A percentile compares a stretch with the other conserved stretches of the same genome.
These are phyloP conservation scores for Fusarium sp. DNA, from an alignment of 2,329 filamentous ascomycete genomes.

Conservation along the genomic window DNA sequence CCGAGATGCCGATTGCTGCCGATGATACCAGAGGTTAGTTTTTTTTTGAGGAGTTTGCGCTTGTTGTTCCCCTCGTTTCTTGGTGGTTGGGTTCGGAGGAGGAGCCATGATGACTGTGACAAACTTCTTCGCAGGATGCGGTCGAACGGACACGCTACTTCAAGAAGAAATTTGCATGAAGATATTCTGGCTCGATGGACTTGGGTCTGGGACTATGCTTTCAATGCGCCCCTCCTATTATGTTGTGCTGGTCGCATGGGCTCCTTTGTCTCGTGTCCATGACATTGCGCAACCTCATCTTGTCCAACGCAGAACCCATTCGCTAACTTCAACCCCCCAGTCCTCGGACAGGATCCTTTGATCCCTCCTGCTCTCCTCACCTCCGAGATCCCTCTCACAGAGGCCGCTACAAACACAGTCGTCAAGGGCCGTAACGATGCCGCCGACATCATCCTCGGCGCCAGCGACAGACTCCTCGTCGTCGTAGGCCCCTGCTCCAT, in stretches of 20 bases:
- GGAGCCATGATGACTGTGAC: conserved; percentile 20
- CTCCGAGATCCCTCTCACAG: conserved; percentile 79
- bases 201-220: not conserved
- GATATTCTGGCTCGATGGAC: not conserved
- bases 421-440: conserved; percentile 73
- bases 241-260: not conserved
- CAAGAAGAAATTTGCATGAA: not conserved
- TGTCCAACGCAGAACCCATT: not conserved
- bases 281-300: not conserved
- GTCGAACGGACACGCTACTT: not conserved
- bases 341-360: conserved; percentile 91
- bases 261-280: not conserved
- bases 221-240: not conserved
- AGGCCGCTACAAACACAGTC: conserved; percentile 70
- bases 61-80: not conserved
- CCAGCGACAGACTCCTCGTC: conserved; percentile 87
- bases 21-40: conserved; percentile 57
- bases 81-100: not conserved
- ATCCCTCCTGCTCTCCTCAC: conserved; percentile 88
- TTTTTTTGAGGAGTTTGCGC: conserved; percentile 13
- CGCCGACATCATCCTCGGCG: conserved; percentile 77
- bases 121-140: not conserved
- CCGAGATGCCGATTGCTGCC: conserved; percentile 53
- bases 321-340: conserved; percentile 56
- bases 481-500: conserved; percentile 97